Conservation (phyloP, 140 eudicot genomes). For the Anethum foeniculum region DNA sequence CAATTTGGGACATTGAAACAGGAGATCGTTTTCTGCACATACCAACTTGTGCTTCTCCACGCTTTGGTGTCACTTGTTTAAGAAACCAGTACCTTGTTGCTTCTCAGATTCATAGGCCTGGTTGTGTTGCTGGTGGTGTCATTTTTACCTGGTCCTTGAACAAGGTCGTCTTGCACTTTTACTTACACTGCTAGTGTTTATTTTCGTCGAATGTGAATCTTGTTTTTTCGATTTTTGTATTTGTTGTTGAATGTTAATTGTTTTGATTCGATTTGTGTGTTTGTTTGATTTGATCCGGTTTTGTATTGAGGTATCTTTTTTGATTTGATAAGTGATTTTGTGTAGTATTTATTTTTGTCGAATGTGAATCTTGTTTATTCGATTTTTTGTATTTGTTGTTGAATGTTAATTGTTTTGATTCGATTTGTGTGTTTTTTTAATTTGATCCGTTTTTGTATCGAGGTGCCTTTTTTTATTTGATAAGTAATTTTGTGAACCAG, state of each 20-base stretch:
- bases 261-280: neutral
- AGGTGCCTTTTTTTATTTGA: neutral
- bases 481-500: neutral
- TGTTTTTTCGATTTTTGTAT: neutral
- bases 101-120: slow-evolving; percentile 41
- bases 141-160: slow-evolving; percentile 50
- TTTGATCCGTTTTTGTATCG: neutral
- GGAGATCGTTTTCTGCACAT: slow-evolving; percentile 37
- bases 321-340: neutral
- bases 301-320: neutral
- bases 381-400: neutral
- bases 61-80: slow-evolving; percentile 31
- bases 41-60: slow-evolving; percentile 39
- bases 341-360: neutral
- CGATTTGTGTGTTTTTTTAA: neutral
- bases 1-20: slow-evolving; percentile 42
- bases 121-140: slow-evolving; percentile 43
- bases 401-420: neutral
- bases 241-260: neutral
- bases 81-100: slow-evolving; percentile 35
- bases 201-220: neutral
- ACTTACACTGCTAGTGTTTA: neutral
- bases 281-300: neutral
- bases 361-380: neutral
- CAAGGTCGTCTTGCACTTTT: slow-evolving; percentile 29